These are phyloP conservation scores for Phytopythium helicoides DNA, from an alignment of 352 stramenopile genomes.

Conservation along the genomic window DNA sequence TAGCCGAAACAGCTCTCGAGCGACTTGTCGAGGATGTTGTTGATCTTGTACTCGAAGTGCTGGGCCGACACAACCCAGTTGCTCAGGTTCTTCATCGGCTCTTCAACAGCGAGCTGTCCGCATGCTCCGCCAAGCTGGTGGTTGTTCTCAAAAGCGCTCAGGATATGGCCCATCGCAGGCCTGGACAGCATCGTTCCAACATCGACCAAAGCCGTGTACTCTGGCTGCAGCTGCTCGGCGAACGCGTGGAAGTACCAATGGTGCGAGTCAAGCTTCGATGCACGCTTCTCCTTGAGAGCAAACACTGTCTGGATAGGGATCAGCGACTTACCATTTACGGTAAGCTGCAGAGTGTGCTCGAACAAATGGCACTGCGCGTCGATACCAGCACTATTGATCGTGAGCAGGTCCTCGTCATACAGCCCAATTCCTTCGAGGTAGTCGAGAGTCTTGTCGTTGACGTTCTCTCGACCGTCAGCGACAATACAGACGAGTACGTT, in stretches of 20 bases:
- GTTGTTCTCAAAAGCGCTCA: slow-evolving; percentile 78
- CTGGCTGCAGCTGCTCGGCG: slow-evolving; percentile 77
- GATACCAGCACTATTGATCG: slow-evolving; percentile 83
- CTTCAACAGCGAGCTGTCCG: slow-evolving; percentile 77
- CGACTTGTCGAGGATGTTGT: slow-evolving; percentile 86
- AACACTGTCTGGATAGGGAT: slow-evolving; percentile 78
- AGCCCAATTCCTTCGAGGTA: slow-evolving; percentile 71
- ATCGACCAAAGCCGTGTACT: slow-evolving; percentile 84
- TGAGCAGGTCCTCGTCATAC: slow-evolving; percentile 84
- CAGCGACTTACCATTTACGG: slow-evolving; percentile 63
- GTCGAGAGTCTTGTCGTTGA: slow-evolving; percentile 79
- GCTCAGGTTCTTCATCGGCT: slow-evolving; percentile 80
- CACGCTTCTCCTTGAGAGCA: slow-evolving; percentile 79
- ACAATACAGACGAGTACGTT: slow-evolving; percentile 82
- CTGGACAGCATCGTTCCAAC: slow-evolving; percentile 85
- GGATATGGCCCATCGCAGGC: slow-evolving; percentile 70
- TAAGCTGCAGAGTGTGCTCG: slow-evolving; percentile 80
- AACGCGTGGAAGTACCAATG: slow-evolving; percentile 86
- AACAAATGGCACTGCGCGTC: slow-evolving; percentile 82
- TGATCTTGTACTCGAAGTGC: slow-evolving; percentile 91
- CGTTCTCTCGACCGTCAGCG: slow-evolving; percentile 69
- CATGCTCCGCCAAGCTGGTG: slow-evolving; percentile 79
- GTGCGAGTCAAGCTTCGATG: slow-evolving; percentile 83
- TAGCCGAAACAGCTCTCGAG: slow-evolving; percentile 86
- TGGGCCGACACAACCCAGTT: slow-evolving; percentile 88